Conservation (phyloP, 441 rosid species). For the Croton setiger region DNA sequence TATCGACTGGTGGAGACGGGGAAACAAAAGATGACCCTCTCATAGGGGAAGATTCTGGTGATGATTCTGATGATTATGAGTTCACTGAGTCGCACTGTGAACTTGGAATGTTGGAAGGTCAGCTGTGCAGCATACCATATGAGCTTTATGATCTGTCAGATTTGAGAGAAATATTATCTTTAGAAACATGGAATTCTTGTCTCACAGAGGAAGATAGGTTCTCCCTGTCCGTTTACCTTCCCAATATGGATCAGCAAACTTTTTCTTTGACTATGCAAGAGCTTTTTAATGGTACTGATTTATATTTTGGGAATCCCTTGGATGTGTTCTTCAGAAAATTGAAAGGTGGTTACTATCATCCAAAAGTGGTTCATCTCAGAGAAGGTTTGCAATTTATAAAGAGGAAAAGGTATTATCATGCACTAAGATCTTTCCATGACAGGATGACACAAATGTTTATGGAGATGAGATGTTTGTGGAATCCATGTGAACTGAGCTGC, state of each 20-base stretch:
- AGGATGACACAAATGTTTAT: slow-evolving; percentile 39
- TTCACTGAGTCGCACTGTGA: slow-evolving; percentile 42
- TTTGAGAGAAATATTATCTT: slow-evolving; percentile 50
- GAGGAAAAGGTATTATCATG: slow-evolving; percentile 43
- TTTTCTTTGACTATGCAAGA: slow-evolving; percentile 51
- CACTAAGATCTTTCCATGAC: slow-evolving; percentile 49
- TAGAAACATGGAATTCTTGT: slow-evolving; percentile 63
- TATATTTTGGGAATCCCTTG: slow-evolving; percentile 59
- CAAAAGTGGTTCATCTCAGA: slow-evolving; percentile 40
- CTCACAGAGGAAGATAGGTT: slow-evolving; percentile 64
- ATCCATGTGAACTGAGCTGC: slow-evolving; percentile 30
- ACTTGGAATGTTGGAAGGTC: slow-evolving; percentile 51
- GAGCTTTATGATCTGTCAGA: slow-evolving; percentile 59
- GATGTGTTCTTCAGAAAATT: slow-evolving; percentile 46
- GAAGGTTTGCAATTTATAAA: slow-evolving; percentile 39
- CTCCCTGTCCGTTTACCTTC: slow-evolving; percentile 49
- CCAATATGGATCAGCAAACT: slow-evolving; percentile 60
- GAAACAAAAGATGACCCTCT: slow-evolving; percentile 29
- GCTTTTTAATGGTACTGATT: slow-evolving; percentile 47
- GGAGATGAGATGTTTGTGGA: slow-evolving; percentile 47
- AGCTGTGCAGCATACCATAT: slow-evolving; percentile 53
- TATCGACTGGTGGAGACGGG: slow-evolving; percentile 19
- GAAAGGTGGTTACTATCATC: slow-evolving; percentile 59
- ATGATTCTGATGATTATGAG: slow-evolving; percentile 43
- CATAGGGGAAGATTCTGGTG: slow-evolving; percentile 29